Conservation (phyloP, 805 yeast species). For the Candida railenensis region DNA sequence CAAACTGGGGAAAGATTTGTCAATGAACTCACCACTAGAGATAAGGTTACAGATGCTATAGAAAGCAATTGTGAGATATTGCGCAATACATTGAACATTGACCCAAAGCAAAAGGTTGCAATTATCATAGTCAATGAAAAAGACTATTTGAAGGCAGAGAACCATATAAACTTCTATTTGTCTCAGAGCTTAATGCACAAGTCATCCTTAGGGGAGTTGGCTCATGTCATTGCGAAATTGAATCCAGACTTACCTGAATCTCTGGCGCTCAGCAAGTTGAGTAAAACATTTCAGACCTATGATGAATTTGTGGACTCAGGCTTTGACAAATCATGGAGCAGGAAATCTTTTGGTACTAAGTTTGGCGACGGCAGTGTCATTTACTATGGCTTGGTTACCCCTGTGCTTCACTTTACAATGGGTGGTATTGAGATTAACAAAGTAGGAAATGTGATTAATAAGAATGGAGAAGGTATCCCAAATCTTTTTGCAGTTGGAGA, state of each 20-base stretch:
- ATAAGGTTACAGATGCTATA: conserved; percentile 47
- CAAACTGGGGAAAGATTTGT: conserved; percentile 48
- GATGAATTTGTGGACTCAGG: conserved; percentile 6
- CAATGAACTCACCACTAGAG: conserved; percentile 55
- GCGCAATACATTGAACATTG: conserved; percentile 8
- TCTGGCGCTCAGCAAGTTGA: conserved; percentile 11
- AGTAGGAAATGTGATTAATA: conserved; percentile 16
- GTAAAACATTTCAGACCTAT: conserved; percentile 10
- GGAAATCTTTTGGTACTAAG: conserved; percentile 27
- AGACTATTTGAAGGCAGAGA: conserved; percentile 44
- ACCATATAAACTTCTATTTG: conserved; percentile 52
- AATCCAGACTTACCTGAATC: conserved; percentile 12
- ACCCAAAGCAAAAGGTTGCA: conserved; percentile 14
- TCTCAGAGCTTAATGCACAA: conserved; percentile 23
- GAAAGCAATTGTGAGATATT: conserved; percentile 19
- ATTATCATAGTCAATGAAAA: conserved; percentile 38
- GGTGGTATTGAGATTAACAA: conserved; percentile 24
- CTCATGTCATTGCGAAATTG: conserved; percentile 10
- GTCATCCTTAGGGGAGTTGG: conserved; percentile 21
- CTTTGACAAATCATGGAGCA: conserved; percentile 21
- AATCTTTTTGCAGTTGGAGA: conserved; percentile 67
- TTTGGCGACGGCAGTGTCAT: conserved; percentile 17
- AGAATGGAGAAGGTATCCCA: conserved; percentile 27
- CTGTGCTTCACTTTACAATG: conserved; percentile 45
- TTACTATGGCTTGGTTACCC: conserved; percentile 54